Percentiles rank a stretch among this genome's conserved stretches.
Conservation (phyloP, 352 stramenopile genomes). For the Pythium biforme region DNA sequence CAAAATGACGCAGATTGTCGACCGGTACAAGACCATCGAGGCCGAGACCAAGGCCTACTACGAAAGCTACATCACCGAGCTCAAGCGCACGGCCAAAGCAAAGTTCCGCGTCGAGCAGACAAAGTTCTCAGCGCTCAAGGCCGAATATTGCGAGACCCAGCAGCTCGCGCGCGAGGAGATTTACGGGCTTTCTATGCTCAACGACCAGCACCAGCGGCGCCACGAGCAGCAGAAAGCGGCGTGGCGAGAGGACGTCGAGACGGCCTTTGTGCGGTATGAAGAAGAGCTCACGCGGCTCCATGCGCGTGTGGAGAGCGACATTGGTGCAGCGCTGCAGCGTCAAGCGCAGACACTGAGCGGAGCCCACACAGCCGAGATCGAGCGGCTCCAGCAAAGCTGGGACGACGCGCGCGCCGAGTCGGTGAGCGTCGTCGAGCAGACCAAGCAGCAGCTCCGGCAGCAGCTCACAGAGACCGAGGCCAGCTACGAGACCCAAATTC, state of each 20-base stretch:
- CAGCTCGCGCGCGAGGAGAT: slow-evolving; percentile 9
- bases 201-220: slow-evolving; percentile 23
- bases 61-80: slow-evolving; percentile 42
- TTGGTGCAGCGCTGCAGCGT: slow-evolving; percentile 6
- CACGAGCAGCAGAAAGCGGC: slow-evolving; percentile 27
- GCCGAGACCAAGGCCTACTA: slow-evolving; percentile 54
- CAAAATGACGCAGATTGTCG: slow-evolving; percentile 51
- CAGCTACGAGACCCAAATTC: slow-evolving; percentile 19
- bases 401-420: slow-evolving; percentile 39
- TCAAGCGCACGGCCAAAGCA: slow-evolving; percentile 40
- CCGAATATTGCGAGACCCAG: slow-evolving; percentile 23
- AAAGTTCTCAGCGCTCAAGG: slow-evolving; percentile 31
- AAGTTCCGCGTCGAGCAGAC: slow-evolving; percentile 35
- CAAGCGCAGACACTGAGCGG: background rate
- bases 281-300: slow-evolving; percentile 39
- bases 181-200: slow-evolving; percentile 16
- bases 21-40: slow-evolving; percentile 56
- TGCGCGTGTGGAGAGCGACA: slow-evolving; percentile 20
- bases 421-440: slow-evolving; percentile 18
- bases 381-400: slow-evolving; percentile 40
- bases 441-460: slow-evolving; percentile 12
- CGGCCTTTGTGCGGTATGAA: slow-evolving; percentile 41
- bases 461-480: background rate
- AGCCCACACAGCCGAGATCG: slow-evolving; percentile 22
- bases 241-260: slow-evolving; percentile 43